A percentile compares a stretch with the other conserved stretches of the same genome.
Evolutionary conservation across 2,329 filamentous ascomycete genomes (phyloP).

Genomic region (Beauveria sp.): DNA sequence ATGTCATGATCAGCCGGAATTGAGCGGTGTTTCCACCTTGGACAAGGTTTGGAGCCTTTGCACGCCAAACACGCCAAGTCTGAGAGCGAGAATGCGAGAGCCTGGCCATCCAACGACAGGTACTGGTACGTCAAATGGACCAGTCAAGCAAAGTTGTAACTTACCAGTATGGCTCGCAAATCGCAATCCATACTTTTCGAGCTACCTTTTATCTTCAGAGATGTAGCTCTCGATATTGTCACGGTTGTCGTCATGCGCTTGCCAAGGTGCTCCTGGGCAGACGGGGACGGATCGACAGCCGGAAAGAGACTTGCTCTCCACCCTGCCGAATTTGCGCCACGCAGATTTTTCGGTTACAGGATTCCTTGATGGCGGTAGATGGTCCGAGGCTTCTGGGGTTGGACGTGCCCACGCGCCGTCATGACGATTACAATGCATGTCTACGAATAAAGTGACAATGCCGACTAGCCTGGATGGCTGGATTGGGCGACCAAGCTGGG

Average conservation of each 20-base stretch:
- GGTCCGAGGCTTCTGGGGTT: neutral
- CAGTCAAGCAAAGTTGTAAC: neutral
- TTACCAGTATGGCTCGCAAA: neutral
- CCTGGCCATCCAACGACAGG: neutral
- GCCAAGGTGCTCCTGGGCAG: neutral
- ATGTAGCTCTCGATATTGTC: neutral
- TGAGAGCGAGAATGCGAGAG: neutral
- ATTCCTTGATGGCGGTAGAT: neutral
- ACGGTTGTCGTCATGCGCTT: neutral
- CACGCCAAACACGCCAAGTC: neutral
- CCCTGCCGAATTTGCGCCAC: neutral
- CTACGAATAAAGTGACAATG: neutral
- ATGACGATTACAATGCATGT: neutral
- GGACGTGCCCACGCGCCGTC: neutral
- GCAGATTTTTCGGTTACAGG: neutral
- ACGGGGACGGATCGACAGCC: neutral
- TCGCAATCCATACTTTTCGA: neutral
- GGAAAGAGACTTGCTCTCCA: neutral
- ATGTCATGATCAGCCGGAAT: slow-evolving; percentile 9
- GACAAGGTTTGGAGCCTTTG: slow-evolving; percentile 4
- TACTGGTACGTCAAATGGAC: neutral
- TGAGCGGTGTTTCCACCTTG: neutral
- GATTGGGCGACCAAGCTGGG: neutral
- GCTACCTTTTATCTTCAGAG: neutral
- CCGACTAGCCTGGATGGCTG: neutral